Percentiles rank a stretch among this genome's conserved stretches.
phyloP scores from a whole-genome alignment of 768 basidiomycete species.

The Suillus clintonianus region DNA sequence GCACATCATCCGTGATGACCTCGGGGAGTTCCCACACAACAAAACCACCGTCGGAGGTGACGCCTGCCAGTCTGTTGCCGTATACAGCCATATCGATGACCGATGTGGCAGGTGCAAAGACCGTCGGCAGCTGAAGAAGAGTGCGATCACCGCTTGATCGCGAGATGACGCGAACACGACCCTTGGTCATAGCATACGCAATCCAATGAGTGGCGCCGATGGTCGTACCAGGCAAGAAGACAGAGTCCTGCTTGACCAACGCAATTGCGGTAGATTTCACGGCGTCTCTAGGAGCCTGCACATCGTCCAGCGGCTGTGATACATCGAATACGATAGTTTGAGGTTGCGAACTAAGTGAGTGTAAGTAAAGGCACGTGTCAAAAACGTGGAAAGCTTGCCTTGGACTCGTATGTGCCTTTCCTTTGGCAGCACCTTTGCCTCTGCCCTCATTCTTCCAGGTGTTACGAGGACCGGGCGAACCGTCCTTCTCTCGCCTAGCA shows the following conservation, averaged over 20 bases:
- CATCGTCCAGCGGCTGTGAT: constrained; percentile 67
- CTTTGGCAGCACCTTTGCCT: constrained; percentile 39
- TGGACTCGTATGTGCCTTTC: constrained; percentile 57
- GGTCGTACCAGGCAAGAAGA: constrained; percentile 83
- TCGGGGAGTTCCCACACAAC: constrained; percentile 88
- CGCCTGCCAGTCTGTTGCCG: constrained; percentile 79
- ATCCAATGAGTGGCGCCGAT: constrained; percentile 93
- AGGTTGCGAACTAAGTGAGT: constrained; percentile 51
- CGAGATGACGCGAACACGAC: constrained; percentile 88
- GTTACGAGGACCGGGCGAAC: constrained; percentile 64
- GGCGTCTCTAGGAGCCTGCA: constrained; percentile 72
- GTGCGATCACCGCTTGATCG: constrained; percentile 88
- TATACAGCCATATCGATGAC: constrained; percentile 87
- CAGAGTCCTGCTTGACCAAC: constrained; percentile 81
- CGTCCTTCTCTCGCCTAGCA: constrained; percentile 64
- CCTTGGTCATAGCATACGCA: constrained; percentile 90
- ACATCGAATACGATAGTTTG: constrained; percentile 80
- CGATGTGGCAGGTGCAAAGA: constrained; percentile 62
- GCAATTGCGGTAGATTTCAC: constrained; percentile 92
- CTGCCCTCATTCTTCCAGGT: constrained; percentile 37
- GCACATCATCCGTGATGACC: constrained; percentile 81
- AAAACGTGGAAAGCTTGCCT: constrained; percentile 39
- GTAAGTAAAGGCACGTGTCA: background rate
- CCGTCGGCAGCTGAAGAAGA: constrained; percentile 68
- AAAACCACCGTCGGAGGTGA: constrained; percentile 87